Percentiles rank a stretch among this genome's conserved stretches.
These are phyloP conservation scores for Claviceps sp. DNA, from an alignment of 2,329 filamentous ascomycete genomes.

Conservation along the genomic window DNA sequence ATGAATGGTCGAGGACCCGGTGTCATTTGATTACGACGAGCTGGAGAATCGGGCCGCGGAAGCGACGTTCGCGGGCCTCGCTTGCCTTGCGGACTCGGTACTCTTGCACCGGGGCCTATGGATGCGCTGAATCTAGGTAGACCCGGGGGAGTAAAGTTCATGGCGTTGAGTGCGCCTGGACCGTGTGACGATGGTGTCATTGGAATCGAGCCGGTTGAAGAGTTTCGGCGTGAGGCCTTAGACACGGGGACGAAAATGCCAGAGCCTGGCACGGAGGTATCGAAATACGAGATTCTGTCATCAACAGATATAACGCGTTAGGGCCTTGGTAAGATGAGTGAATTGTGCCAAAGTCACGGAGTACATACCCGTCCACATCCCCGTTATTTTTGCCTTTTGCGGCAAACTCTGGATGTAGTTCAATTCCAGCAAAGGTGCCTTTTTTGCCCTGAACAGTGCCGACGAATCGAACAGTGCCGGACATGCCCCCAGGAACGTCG, in stretches of 20 bases:
- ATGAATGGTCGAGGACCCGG: constrained; percentile 45
- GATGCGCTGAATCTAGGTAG: constrained; percentile 80
- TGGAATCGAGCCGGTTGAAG: constrained; percentile 41
- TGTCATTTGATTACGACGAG: constrained; percentile 53
- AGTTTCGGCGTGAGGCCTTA: constrained; percentile 59
- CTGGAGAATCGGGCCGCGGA: constrained; percentile 78
- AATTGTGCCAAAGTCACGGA: background rate
- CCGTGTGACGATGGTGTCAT: constrained; percentile 57
- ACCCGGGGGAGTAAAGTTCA: constrained; percentile 48
- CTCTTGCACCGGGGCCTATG: constrained; percentile 55
- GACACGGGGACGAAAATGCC: constrained; percentile 87
- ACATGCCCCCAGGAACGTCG: constrained; percentile 88
- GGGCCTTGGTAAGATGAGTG: background rate
- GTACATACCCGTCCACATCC: constrained; percentile 77
- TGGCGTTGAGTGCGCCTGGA: constrained; percentile 41
- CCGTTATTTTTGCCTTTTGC: constrained; percentile 85
- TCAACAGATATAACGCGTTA: constrained; percentile 2
- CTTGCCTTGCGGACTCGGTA: constrained; percentile 59
- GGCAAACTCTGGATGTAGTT: constrained; percentile 71
- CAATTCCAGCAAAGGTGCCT: constrained; percentile 83
- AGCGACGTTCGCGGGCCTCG: constrained; percentile 57
- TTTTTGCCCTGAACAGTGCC: constrained; percentile 80
- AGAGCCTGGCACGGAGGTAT: constrained; percentile 61
- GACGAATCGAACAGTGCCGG: constrained; percentile 78
- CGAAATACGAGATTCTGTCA: constrained; percentile 60